Conservation (phyloP, 768 basidiomycete species). For the Lentinula guzmanii region DNA sequence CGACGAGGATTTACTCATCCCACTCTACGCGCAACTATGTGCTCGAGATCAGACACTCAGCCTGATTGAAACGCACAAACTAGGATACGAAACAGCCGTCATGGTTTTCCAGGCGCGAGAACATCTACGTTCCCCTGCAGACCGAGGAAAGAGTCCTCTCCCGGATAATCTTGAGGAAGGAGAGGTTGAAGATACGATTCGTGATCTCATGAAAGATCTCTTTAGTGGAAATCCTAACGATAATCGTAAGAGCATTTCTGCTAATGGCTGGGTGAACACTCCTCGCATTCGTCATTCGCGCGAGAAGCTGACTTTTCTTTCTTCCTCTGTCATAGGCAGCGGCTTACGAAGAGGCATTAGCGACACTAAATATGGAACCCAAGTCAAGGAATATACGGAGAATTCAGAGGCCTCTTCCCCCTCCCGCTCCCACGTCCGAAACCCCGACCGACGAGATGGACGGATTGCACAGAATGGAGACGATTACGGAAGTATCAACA, state of each 20-base stretch:
- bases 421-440: neutral
- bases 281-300: constrained; percentile 2
- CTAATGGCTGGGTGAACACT: constrained; percentile 6
- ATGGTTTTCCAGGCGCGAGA: constrained; percentile 33
- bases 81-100: constrained; percentile 37
- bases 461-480: constrained; percentile 3
- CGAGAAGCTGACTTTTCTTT: neutral
- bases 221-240: neutral
- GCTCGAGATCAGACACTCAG: constrained; percentile 31
- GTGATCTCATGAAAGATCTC: constrained; percentile 7
- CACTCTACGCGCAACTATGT: constrained; percentile 36
- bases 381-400: constrained; percentile 1
- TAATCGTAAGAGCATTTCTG: constrained; percentile 8
- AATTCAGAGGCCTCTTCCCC: constrained; percentile 1
- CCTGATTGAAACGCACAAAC: constrained; percentile 34
- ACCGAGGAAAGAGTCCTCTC: constrained; percentile 9
- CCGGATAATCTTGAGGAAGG: constrained; percentile 5
- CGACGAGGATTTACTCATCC: constrained; percentile 30
- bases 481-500: constrained; percentile 6
- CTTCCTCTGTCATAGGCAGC: neutral
- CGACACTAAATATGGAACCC: constrained; percentile 1
- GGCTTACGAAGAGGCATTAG: constrained; percentile 6
- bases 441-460: neutral
- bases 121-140: constrained; percentile 14
- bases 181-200: constrained; percentile 7